These are phyloP conservation scores for Apiotrichum akiyoshidainum DNA, from an alignment of 1,284 basidiomycete species.

Conservation along the genomic window DNA sequence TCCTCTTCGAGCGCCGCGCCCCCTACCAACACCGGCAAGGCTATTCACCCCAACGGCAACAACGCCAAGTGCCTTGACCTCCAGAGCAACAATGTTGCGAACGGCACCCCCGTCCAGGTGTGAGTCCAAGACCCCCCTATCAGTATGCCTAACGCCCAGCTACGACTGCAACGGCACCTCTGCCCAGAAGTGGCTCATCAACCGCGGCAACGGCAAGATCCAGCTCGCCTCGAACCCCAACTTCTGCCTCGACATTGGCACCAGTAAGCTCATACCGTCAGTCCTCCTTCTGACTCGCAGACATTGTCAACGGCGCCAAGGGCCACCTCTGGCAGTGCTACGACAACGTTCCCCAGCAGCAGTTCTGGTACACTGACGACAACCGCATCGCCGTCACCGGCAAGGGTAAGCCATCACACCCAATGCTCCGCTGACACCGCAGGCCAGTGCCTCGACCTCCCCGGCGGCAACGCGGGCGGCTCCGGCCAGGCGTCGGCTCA, in stretches of 20 bases:
- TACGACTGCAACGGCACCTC: slow-evolving; percentile 35
- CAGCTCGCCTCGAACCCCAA: slow-evolving; percentile 29
- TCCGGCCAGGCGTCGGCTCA: slow-evolving; percentile 11
- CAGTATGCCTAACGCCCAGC: background rate
- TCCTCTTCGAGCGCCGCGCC: slow-evolving; percentile 10
- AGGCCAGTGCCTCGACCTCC: slow-evolving; percentile 32
- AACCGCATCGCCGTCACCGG: slow-evolving; percentile 19
- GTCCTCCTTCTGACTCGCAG: background rate
- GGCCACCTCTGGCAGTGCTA: slow-evolving; percentile 29
- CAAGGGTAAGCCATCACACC: slow-evolving; percentile 1
- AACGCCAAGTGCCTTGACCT: slow-evolving; percentile 33
- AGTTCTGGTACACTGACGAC: slow-evolving; percentile 29
- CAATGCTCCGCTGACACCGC: slow-evolving; percentile 4
- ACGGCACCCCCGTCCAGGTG: slow-evolving; percentile 21
- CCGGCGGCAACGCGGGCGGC: slow-evolving; percentile 15
- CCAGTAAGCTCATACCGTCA: slow-evolving; percentile 3
- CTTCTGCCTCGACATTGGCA: slow-evolving; percentile 34
- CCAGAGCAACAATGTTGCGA: background rate
- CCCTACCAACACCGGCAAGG: slow-evolving; percentile 16
- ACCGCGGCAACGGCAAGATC: slow-evolving; percentile 22
- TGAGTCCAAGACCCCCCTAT: background rate
- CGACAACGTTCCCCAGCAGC: slow-evolving; percentile 20
- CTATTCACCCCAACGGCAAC: slow-evolving; percentile 36
- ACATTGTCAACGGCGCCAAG: slow-evolving; percentile 20
- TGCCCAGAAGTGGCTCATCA: slow-evolving; percentile 31